Conservation (phyloP, 345 rosid species). For the Linum lewisii region DNA sequence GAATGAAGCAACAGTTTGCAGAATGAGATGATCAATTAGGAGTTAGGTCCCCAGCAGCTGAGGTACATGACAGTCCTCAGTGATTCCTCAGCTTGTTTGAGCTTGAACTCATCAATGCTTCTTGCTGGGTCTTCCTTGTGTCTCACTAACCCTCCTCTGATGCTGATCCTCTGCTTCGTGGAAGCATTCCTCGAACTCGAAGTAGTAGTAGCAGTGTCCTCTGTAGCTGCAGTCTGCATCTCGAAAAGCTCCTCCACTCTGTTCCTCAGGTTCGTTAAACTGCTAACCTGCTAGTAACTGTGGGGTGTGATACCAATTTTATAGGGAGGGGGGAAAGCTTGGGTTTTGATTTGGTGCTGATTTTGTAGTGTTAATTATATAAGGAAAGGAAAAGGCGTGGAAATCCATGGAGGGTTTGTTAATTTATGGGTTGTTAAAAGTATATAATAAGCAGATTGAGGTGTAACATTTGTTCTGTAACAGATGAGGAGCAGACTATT, state of each 20-base stretch:
- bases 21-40: neutral
- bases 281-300: too few relatives aligned
- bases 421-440: too few relatives aligned
- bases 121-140: slow-evolving; percentile 4
- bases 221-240: slow-evolving; percentile 13
- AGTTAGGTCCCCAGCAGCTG: slow-evolving; percentile 37
- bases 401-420: too few relatives aligned
- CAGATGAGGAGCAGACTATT: too few relatives aligned
- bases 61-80: slow-evolving; percentile 36
- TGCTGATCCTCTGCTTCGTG: slow-evolving; percentile 13
- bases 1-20: neutral
- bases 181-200: neutral
- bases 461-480: too few relatives aligned
- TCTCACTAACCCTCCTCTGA: slow-evolving; percentile 11
- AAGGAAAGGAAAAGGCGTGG: too few relatives aligned
- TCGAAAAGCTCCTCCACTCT: slow-evolving; percentile 17
- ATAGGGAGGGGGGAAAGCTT: too few relatives aligned
- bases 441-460: too few relatives aligned
- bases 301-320: too few relatives aligned
- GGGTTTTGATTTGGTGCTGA: too few relatives aligned
- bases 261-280: slow-evolving; percentile 15
- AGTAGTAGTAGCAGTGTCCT: slow-evolving; percentile 13
- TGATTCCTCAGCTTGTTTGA: slow-evolving; percentile 32
- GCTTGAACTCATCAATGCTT: slow-evolving; percentile 10
- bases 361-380: too few relatives aligned